Evolutionary conservation across 495 filamentous ascomycete genomes (phyloP).

Genomic region (Lasiosphaeria ovina): DNA sequence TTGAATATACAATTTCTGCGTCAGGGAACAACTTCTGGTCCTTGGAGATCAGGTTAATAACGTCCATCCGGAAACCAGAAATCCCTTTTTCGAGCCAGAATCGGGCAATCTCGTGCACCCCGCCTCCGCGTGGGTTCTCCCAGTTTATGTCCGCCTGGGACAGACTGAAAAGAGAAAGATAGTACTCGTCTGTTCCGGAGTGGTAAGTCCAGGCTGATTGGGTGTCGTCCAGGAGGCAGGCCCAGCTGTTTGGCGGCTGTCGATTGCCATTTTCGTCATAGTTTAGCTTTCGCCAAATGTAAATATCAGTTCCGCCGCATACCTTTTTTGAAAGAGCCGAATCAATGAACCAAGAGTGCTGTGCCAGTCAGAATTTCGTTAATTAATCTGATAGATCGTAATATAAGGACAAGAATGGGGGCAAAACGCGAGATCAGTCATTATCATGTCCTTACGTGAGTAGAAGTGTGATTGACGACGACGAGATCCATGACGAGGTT

Average conservation of each 20-base stretch:
- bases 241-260: slow-evolving; percentile 67
- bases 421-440: too few species aligned
- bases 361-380: too few species aligned
- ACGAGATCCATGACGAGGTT: slow-evolving; percentile 69
- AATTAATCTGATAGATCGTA: too few species aligned
- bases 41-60: slow-evolving; percentile 66
- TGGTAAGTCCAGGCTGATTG: slow-evolving; percentile 68
- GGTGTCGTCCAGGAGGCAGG: slow-evolving; percentile 56
- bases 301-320: slow-evolving; percentile 68
- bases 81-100: slow-evolving; percentile 67
- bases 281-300: slow-evolving; percentile 61
- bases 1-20: slow-evolving; percentile 48
- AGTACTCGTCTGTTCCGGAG: slow-evolving; percentile 60
- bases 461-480: slow-evolving; percentile 69
- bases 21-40: slow-evolving; percentile 54
- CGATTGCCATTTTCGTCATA: slow-evolving; percentile 54
- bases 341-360: slow-evolving; percentile 68
- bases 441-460: too few species aligned
- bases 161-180: slow-evolving; percentile 60
- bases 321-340: slow-evolving; percentile 54
- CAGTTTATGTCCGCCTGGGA: slow-evolving; percentile 70
- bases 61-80: slow-evolving; percentile 67
- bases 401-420: too few species aligned
- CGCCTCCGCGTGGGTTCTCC: slow-evolving; percentile 61
- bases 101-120: slow-evolving; percentile 59